Evolutionary conservation across 2,329 filamentous ascomycete genomes (phyloP).

Genomic region (Purpureocillium lavendulum): DNA sequence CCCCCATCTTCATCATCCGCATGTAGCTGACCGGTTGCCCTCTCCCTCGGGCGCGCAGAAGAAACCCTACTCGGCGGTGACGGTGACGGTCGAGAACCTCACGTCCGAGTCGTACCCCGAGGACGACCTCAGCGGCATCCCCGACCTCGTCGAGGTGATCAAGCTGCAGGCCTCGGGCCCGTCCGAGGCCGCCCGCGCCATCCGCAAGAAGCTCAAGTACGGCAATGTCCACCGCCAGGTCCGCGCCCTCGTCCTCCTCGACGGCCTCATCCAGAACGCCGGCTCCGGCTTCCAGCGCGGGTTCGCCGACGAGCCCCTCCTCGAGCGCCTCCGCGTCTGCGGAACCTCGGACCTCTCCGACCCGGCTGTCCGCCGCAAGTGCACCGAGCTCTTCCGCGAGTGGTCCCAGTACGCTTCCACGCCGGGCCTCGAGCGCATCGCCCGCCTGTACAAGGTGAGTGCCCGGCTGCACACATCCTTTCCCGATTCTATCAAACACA

Average conservation of each 20-base stretch:
- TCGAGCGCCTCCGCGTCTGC: conserved; percentile 84
- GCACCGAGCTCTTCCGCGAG: conserved; percentile 73
- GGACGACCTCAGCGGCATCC: conserved; percentile 84
- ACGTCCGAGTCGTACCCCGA: conserved; percentile 86
- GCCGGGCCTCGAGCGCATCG: conserved; percentile 70
- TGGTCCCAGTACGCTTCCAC: conserved; percentile 84
- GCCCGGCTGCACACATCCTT: no score
- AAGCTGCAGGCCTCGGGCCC: conserved; percentile 82
- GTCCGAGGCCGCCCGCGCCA: conserved; percentile 78
- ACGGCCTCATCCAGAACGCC: conserved; percentile 91
- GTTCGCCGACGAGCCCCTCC: conserved; percentile 83
- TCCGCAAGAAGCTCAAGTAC: conserved; percentile 98
- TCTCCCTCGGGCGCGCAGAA: conserved; percentile 21
- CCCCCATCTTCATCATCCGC: no score
- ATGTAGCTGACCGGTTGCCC: no score
- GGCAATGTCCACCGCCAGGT: conserved; percentile 90
- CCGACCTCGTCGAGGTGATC: conserved; percentile 90
- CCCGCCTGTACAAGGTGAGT: conserved; percentile 67
- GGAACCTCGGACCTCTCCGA: conserved; percentile 81
- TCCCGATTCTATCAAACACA: no score
- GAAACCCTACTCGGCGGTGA: conserved; percentile 88
- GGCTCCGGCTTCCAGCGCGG: conserved; percentile 77
- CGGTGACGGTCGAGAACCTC: conserved; percentile 82
- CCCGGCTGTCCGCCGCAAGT: conserved; percentile 78
- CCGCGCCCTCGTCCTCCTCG: conserved; percentile 77